Conservation (phyloP, 495 filamentous ascomycete genomes). For the Gamarada debralockiae region DNA sequence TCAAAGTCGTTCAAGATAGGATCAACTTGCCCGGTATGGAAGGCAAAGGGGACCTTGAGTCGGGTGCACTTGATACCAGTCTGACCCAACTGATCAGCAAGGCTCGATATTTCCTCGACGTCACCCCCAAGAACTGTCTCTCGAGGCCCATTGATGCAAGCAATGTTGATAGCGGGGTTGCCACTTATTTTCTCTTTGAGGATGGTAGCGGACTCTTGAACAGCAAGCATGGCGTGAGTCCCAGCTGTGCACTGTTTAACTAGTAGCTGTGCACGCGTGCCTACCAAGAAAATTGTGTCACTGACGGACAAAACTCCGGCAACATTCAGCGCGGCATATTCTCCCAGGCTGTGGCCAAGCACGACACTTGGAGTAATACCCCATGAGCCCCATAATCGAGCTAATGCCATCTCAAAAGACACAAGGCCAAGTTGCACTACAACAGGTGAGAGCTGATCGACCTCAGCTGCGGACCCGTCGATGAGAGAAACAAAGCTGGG, state of each 20-base stretch:
- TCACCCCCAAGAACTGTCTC: slow-evolving; percentile 62
- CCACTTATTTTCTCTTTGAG: slow-evolving; percentile 37
- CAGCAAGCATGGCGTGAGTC: slow-evolving; percentile 69
- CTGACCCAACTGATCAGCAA: slow-evolving; percentile 54
- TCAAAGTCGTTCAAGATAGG: slow-evolving; percentile 67
- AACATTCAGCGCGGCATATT: slow-evolving; percentile 82
- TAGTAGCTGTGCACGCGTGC: slow-evolving; percentile 70
- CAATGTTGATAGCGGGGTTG: slow-evolving; percentile 37
- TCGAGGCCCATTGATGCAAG: slow-evolving; percentile 58
- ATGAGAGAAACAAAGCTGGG: slow-evolving; percentile 66
- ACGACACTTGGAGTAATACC: slow-evolving; percentile 73
- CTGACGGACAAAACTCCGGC: slow-evolving; percentile 74
- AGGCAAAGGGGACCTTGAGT: slow-evolving; percentile 72
- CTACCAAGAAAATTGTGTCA: slow-evolving; percentile 79
- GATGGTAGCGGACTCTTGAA: slow-evolving; percentile 39
- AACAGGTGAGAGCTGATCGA: slow-evolving; percentile 63
- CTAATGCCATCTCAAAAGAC: slow-evolving; percentile 82
- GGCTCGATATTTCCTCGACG: slow-evolving; percentile 44
- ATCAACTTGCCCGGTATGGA: slow-evolving; percentile 80
- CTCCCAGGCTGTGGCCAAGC: slow-evolving; percentile 81
- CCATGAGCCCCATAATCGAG: slow-evolving; percentile 75
- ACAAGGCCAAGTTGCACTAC: slow-evolving; percentile 74
- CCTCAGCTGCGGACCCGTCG: slow-evolving; percentile 53
- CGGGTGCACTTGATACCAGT: slow-evolving; percentile 63
- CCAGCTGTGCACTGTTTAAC: slow-evolving; percentile 37